Base-by-base conservation (phyloP, 768 basidiomycete genomes). In the Dictyophora rubrovolvata region DNA sequence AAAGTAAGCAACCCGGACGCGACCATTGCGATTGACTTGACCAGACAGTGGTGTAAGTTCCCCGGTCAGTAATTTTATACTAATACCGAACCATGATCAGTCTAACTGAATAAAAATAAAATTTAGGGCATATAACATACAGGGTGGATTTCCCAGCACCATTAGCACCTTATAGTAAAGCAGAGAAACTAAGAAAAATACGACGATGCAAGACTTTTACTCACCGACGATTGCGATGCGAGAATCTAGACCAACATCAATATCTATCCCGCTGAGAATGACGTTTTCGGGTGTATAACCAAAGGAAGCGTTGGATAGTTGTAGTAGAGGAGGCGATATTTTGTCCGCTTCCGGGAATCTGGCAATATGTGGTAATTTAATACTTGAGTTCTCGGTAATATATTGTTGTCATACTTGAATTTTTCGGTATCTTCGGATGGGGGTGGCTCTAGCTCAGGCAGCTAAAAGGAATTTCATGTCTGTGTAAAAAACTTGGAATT, bases 331-430 rank as follows among this genome's bases (percentile, higher is more conserved):
- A 7, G 96, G 94, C 5, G 96, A 93, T 65, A 98, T 91, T 75
- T 98, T 98, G 67, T 98, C 96, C 7, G 93, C 84, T 60, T 96
- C 94, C 1, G 93, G 92, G 79, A 99, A 90, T 65, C 89, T 91
- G 28, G 7, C 28, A 28, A 28, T 2, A 28, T 28, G 7, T 28
- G 7, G 7, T 28, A 28, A 28, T 28, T 28, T 28, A 28, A 28
- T 28, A 3, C 28, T 28, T 28, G 28, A 28, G 28, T 7, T 28
- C 7, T 28, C 28, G 28, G 28, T 3, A 28, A 28, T 28, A 28
- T 28, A 28, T 28, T 28, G 7, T 28, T n/a, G n/a, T 28, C 74
- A 18, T 61, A 89, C 85, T 84, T 94, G 81, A 99, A 99, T 35
- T 79, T 86, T 71, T 98, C 95, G 6, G 82, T 87, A 66, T 97